A percentile compares a stretch with the other conserved stretches of the same genome.
Conservation (phyloP, 352 stramenopile genomes). For the Blastocystis sp. region DNA sequence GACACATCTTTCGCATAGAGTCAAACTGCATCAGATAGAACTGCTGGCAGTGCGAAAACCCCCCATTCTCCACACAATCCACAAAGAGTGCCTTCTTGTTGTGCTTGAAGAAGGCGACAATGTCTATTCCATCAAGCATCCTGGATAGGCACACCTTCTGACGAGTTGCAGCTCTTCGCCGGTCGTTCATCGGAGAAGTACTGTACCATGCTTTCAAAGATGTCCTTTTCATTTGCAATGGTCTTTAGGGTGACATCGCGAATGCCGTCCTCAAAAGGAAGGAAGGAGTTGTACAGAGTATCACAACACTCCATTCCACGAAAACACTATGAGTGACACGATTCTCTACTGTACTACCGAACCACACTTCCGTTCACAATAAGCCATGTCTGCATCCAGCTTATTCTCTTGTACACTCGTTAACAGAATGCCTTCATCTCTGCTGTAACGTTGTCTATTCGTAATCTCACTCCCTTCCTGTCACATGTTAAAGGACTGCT, state of each 20-base stretch:
- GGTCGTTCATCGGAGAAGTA: neutral
- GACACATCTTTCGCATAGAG: neutral
- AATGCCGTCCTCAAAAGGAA: too few species aligned
- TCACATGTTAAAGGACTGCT: too few species aligned
- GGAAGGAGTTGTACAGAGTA: neutral
- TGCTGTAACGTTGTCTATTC: too few species aligned
- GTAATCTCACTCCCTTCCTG: too few species aligned
- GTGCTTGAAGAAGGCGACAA: neutral
- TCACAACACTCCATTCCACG: neutral
- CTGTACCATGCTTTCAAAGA: neutral
- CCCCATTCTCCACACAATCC: neutral
- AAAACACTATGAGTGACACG: neutral
- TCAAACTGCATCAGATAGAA: conserved; percentile 10
- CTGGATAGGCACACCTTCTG: too few species aligned
- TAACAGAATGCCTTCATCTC: too few species aligned
- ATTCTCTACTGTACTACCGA: neutral
- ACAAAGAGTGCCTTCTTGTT: neutral
- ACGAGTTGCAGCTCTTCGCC: too few species aligned
- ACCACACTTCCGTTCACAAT: neutral
- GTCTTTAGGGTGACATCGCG: too few species aligned
- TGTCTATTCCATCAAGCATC: neutral
- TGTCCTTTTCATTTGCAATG: neutral
- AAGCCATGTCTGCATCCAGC: neutral
- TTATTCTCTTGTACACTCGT: too few species aligned
- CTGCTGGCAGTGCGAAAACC: conserved; percentile 7